phyloP scores from a whole-genome alignment of 768 basidiomycete species.

The Serendipita indica region DNA sequence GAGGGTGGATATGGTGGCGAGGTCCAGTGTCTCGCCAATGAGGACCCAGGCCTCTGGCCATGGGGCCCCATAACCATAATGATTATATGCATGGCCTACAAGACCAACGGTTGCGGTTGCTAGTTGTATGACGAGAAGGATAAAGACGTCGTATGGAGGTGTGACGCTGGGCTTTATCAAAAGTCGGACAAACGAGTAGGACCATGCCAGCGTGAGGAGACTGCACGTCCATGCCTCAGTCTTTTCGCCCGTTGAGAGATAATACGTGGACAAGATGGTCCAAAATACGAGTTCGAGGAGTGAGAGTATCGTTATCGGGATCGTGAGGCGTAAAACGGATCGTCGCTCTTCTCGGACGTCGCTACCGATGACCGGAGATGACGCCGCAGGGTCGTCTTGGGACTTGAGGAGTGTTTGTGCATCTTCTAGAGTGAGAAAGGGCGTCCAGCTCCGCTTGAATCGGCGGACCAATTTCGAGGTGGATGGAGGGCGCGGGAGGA shows the following conservation, averaged over 20 bases:
- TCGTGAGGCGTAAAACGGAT: neutral
- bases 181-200: slow-evolving; percentile 47
- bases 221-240: too few relatives aligned
- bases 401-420: neutral
- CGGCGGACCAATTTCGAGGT: neutral
- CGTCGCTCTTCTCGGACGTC: neutral
- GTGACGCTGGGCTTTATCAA: slow-evolving; percentile 39
- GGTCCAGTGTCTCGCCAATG: slow-evolving; percentile 26
- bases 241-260: neutral
- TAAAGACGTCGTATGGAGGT: slow-evolving; percentile 49
- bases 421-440: slow-evolving; percentile 1
- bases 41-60: slow-evolving; percentile 26
- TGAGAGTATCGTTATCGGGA: slow-evolving; percentile 4
- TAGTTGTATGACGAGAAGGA: slow-evolving; percentile 40
- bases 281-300: neutral
- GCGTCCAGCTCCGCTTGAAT: slow-evolving; percentile 2
- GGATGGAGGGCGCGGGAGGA: neutral
- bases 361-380: neutral
- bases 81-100: slow-evolving; percentile 40
- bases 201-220: slow-evolving; percentile 32
- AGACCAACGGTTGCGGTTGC: slow-evolving; percentile 33
- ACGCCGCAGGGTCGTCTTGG: neutral
- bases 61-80: slow-evolving; percentile 29
- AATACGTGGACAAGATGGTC: neutral
- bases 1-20: slow-evolving; percentile 30